Base-by-base conservation (phyloP, 495 filamentous ascomycete species). In the Saxispiralis lemnorum region DNA sequence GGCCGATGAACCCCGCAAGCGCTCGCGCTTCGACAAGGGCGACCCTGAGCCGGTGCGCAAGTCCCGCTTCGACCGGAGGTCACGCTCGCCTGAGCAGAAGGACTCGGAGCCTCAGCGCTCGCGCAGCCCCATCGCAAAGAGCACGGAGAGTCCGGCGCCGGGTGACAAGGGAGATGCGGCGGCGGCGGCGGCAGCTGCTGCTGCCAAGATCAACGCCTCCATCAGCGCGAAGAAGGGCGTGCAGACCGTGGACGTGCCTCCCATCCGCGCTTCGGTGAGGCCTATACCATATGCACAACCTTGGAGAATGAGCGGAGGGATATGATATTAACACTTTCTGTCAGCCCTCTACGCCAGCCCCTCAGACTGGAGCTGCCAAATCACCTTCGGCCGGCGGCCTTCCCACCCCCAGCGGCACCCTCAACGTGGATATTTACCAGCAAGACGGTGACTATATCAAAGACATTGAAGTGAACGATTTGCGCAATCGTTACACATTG, bases 391-490 rank as follows among this genome's bases (percentile, higher is more conserved):
- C 57, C 40, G 24, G 24, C 24, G 24, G 24, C 5, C 24, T 28
- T 9, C 24, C 24, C 24, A 28, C 24, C 9, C 35, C 56, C 7
- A 63, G 66, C 43, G 68, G 67, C 38, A 71, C 78, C 37, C 70
- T 86, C 58, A 83, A 83, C 51, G 73, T 78, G 49, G 86, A 94
- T 49, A 76, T 89, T 63, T 95, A 95, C 58, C 81, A 89, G 52
- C 79, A 83, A 17, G 89, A 94, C 57, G 89, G 89, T 46, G 89
- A 97, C 58, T 95, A 82, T 55, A 94, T 97, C 64, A 84, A 84
- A 60, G 89, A 96, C 57, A 93, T 97, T 56, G 89, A 96, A 62
- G 84, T 97, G 62, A 97, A 97, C 66, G 86, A 95, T 59, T 64
- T 96, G 52, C 83, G 88, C 54, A 97, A 97, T 60, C 81, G 87